Evolutionary conservation across 1,284 basidiomycete genomes (phyloP), one percentile per base, ranked within the genome.

Genomic region (Leccinum colubrinum): DNA sequence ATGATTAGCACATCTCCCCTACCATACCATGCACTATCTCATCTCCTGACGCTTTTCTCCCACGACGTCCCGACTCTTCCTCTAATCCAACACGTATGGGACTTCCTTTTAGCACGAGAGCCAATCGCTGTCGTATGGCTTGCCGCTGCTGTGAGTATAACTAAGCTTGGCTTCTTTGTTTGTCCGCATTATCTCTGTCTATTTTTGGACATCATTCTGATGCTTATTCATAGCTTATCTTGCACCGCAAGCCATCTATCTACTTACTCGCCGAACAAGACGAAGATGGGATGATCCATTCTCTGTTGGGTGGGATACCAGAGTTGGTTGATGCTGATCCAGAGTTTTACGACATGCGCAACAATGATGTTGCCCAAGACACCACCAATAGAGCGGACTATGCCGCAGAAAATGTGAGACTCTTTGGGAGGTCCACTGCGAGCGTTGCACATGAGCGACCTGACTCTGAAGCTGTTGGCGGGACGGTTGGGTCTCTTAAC

Each of bases 21-120:
- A 3, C 94, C 93, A 0, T 94, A 91, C 74, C 95, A 91, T 72
- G 93, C 94, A 0, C 83, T 98, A 7, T 93, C 94, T 11, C 94
- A 95, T 78, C 84, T 97, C 43, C 80, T 98, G 43, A 97, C 95
- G 0, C 81, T 97, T 33, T 93, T 97, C 75, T 89, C 95, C 5
- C 95, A 98, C 74, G 94, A 97, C 69, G 83, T 94, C 61, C 92
- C 94, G 8, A 91, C 90, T 1, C 81, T 96, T 22, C 82, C 87
- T 3, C 84, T 95, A 22, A 90, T 94, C 35, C 94, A 95, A 74
- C 87, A 94, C 63, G 84, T 95, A 53, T 94, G 97, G 72, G 95
- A 97, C 76, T 97, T 88, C 72, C 77, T 97, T 6, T 78, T 97
- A 4, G 85, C 86, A 60, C 83, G 94, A 48, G 94, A 94, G 14